phyloP scores from a whole-genome alignment of 768 basidiomycete genomes.

The Leccinellum rugosiceps region DNA sequence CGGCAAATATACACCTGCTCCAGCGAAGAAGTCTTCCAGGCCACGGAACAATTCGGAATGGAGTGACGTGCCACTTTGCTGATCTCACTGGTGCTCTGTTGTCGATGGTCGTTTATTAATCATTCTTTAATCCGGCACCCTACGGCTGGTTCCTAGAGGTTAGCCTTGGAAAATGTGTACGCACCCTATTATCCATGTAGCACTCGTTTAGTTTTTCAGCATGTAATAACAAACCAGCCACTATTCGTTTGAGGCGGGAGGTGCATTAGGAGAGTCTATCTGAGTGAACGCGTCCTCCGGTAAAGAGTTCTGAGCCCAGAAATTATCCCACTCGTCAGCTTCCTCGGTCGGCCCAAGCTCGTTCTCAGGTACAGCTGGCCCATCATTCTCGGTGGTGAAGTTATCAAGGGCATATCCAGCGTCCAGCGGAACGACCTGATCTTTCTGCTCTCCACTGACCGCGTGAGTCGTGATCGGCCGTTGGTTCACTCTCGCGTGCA shows the following conservation, averaged over 20 bases:
- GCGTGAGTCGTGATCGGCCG: slow-evolving; percentile 11
- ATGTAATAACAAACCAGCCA: neutral
- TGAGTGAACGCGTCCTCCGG: slow-evolving; percentile 36
- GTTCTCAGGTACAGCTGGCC: slow-evolving; percentile 23
- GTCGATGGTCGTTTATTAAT: neutral
- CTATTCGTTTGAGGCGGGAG: slow-evolving; percentile 15
- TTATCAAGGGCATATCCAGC: slow-evolving; percentile 32
- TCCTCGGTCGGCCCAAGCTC: slow-evolving; percentile 17
- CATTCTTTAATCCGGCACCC: neutral
- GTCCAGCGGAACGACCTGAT: slow-evolving; percentile 36
- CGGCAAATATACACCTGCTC: slow-evolving; percentile 8
- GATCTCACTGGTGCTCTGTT: neutral
- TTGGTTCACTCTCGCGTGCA: neutral
- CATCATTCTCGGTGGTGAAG: slow-evolving; percentile 12
- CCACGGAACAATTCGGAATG: slow-evolving; percentile 16
- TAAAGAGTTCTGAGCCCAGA: slow-evolving; percentile 42
- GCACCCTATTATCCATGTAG: neutral
- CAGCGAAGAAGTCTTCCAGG: slow-evolving; percentile 6
- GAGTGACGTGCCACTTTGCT: slow-evolving; percentile 23
- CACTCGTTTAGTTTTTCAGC: slow-evolving; percentile 8
- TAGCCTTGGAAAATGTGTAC: neutral
- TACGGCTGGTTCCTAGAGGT: slow-evolving; percentile 17
- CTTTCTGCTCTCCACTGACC: slow-evolving; percentile 1
- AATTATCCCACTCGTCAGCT: slow-evolving; percentile 48
- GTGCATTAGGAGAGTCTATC: slow-evolving; percentile 8